phyloP scores from a whole-genome alignment of 2,329 filamentous ascomycete species.

The Paecilomyces fulvus region DNA sequence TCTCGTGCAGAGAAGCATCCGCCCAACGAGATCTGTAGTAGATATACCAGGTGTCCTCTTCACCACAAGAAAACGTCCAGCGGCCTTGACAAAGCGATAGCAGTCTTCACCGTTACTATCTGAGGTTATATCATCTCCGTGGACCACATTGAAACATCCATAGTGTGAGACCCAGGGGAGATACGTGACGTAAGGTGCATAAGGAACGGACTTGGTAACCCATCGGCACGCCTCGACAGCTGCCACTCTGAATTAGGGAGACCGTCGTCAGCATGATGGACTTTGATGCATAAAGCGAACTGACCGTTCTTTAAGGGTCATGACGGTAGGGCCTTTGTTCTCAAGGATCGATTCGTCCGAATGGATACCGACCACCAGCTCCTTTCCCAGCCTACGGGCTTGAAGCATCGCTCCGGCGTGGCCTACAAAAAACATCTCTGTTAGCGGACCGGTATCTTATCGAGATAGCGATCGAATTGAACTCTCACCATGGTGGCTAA shows the following conservation, averaged over 20 bases:
- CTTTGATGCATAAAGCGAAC: conserved; percentile 9
- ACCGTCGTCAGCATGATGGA: background rate
- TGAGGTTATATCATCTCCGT: conserved; percentile 95
- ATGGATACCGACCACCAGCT: conserved; percentile 88
- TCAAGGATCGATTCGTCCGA: conserved; percentile 91
- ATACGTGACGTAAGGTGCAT: conserved; percentile 90
- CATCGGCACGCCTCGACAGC: conserved; percentile 93
- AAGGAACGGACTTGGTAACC: conserved; percentile 73
- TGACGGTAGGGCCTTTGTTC: conserved; percentile 97
- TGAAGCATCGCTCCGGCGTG: conserved; percentile 97
- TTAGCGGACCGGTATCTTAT: conserved; percentile 2
- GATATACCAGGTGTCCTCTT: conserved; percentile 94
- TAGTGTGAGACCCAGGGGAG: conserved; percentile 92
- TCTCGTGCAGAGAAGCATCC: conserved; percentile 94
- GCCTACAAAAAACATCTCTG: conserved; percentile 42
- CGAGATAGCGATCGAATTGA: background rate
- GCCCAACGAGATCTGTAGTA: conserved; percentile 93
- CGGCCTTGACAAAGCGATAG: conserved; percentile 94
- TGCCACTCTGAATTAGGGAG: conserved; percentile 51
- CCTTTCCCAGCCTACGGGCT: conserved; percentile 79
- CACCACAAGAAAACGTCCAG: conserved; percentile 89
- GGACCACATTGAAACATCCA: conserved; percentile 90
- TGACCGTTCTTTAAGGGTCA: conserved; percentile 80
- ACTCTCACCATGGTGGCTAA: conserved; percentile 80
- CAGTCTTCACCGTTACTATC: conserved; percentile 91